Base-by-base conservation (phyloP, 805 yeast species). In the Zygosaccharomyces siamensis region DNA sequence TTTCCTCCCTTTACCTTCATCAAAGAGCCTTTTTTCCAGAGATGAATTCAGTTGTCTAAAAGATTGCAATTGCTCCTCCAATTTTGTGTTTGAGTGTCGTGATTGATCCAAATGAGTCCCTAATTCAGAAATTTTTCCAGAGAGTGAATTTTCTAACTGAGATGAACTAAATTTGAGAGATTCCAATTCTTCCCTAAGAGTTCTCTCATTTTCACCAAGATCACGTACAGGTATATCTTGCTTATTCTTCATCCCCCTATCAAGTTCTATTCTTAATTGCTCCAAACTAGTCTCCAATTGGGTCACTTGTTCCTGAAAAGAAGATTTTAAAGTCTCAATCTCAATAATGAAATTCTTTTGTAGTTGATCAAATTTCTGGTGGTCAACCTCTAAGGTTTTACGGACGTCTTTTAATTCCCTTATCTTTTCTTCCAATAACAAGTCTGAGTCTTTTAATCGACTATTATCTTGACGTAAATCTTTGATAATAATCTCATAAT, bases 161-260 rank as follows among this genome's bases (percentile, higher is more conserved):
- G 84, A 83, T 95, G 96, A 88, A 63, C 84, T 87, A 53, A 83
- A 88, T 48, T 84, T 84, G 0, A 92, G 85, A 12, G 82, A 76
- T 6, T 86, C 77, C 55, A 86, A 84, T 63, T 89, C 93, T 2
- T 78, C 70, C 59, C 85, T 89, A 18, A 87, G 60, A 14, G 32
- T 16, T 23, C 42, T 43, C 5, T 14, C 11, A 16, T 23, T 27
- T 7, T 28, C 30, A 5, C 28, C 43, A 7, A 47, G 39, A 11
- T 24, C 46, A 12, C 30, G 36, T 2, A n/a, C 28, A 23, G 46
- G 41, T 3, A 45, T 28, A 16, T 40, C 49, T 7, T 43, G 26
- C 7, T 49, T 7, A 5, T 31, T 30, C 11, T 50, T 24, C 3
- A 26, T 44, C 3, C 27, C 21, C 21, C 67, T 63, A 61, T 89